A percentile compares a stretch with the other conserved stretches of the same genome.
Conservation (phyloP, 371 early-diverging fungal species). For the Actinomortierella ambigua region DNA sequence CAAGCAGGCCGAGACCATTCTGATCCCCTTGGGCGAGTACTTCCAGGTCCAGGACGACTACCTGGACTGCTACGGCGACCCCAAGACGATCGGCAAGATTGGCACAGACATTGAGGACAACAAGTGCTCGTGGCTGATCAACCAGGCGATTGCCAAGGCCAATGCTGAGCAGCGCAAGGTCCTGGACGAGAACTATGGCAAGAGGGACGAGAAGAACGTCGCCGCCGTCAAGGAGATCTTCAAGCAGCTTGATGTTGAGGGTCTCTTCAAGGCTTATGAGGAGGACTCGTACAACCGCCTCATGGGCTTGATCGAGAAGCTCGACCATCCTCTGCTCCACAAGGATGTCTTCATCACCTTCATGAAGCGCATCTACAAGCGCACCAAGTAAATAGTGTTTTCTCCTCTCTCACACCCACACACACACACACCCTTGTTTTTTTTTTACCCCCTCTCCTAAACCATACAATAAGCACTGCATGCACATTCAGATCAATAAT, state of each 20-base stretch:
- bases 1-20: constrained; percentile 81
- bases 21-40: constrained; percentile 94
- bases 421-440: no score
- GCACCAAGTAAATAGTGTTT: constrained; percentile 72
- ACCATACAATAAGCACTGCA: no score
- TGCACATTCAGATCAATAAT: no score
- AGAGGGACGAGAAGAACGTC: constrained; percentile 76
- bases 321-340: constrained; percentile 76
- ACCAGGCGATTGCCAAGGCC: constrained; percentile 83
- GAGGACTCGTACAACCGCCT: constrained; percentile 78
- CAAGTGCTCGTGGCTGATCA: constrained; percentile 98
- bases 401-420: no score
- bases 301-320: constrained; percentile 70
- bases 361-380: constrained; percentile 93
- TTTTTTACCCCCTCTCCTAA: neutral
- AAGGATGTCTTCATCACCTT: constrained; percentile 86
- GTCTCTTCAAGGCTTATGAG: constrained; percentile 84
- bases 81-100: constrained; percentile 95
- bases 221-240: constrained; percentile 85
- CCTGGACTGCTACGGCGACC: constrained; percentile 91
- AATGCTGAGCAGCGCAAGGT: constrained; percentile 81
- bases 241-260: constrained; percentile 77
- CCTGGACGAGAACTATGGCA: constrained; percentile 93
- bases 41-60: constrained; percentile 99
- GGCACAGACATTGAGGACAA: constrained; percentile 98